Evolutionary conservation across 208 protist genomes (phyloP), one percentile per base, ranked within the genome.

Genomic region (Wallacemonas sp.): DNA sequence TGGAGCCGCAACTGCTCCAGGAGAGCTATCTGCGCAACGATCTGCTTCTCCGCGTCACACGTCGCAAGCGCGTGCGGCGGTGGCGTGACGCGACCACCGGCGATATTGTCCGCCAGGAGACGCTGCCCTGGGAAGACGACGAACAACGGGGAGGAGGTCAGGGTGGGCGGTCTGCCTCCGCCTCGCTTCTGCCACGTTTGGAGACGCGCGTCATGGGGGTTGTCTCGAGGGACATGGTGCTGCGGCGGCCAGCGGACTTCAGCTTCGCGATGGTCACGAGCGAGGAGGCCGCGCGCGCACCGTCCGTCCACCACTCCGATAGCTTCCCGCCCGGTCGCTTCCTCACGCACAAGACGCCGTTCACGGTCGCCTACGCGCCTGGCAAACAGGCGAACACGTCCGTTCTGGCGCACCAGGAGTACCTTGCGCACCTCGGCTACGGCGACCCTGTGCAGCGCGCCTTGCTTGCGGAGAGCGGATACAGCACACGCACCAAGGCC

Each of bases 11-110:
- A 65, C 33, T 95, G 41, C 61, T 93, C 19, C 30, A 92, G 8
- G 62, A 86, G 8, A 82, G 78, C 4, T 92, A 84, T 57, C 87
- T 81, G 52, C 76, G 89, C 30, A 95, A 95, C 58, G 89, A 95
- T 63, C 27, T 88, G 19, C 65, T 95, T 21, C 30, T 93, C 44
- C 73, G 81, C 17, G 80, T 95, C 43, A 80, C 65, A 38, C 65
- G 73, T 26, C 70, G 61, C 12, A 66, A 72, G 3, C 70, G 70
- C 21, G 46, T 92, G 21, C 79, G 83, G 8, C 83, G 83, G 19
- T 64, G 72, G 29, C 85, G 83, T 47, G 70, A 87, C 44, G 44
- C 56, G 1, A 48, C 27, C 33, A 91, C 85, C 1, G 85, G 87
- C 17, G 72, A 66, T 17, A 56, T 95, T 12, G 52, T 89, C 41